Evolutionary conservation across 768 basidiomycete species (phyloP).

Genomic region (Chalciporus chontae): DNA sequence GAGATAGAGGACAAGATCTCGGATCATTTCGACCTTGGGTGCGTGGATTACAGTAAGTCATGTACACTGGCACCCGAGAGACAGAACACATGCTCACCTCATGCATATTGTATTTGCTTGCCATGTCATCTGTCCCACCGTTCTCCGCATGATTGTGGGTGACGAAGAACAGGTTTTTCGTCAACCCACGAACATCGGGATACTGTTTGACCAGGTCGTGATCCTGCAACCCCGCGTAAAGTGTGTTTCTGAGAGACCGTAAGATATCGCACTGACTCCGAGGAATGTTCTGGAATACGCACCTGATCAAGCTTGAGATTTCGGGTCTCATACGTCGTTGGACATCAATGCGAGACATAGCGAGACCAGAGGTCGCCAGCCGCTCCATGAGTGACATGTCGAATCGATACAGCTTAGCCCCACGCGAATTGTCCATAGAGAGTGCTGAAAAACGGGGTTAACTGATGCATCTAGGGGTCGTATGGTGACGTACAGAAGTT

Average conservation of each 20-base stretch:
- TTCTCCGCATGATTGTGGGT: slow-evolving; percentile 61
- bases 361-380: slow-evolving; percentile 49
- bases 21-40: slow-evolving; percentile 42
- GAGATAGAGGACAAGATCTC: slow-evolving; percentile 52
- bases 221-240: slow-evolving; percentile 61
- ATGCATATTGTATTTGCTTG: slow-evolving; percentile 61
- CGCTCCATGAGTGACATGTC: slow-evolving; percentile 79
- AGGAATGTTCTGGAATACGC: background rate
- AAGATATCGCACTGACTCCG: background rate
- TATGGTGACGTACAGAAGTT: slow-evolving; percentile 47
- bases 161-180: slow-evolving; percentile 65
- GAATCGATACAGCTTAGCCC: slow-evolving; percentile 55
- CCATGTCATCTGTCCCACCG: slow-evolving; percentile 55
- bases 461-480: background rate
- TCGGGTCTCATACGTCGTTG: slow-evolving; percentile 74
- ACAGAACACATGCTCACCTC: slow-evolving; percentile 55
- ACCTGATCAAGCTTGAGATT: slow-evolving; percentile 51
- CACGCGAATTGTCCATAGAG: slow-evolving; percentile 64
- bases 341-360: slow-evolving; percentile 68
- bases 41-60: background rate
- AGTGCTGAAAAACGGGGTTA: slow-evolving; percentile 41
- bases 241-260: slow-evolving; percentile 39
- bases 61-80: background rate
- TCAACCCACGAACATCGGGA: slow-evolving; percentile 57
- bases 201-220: slow-evolving; percentile 49